These are phyloP conservation scores for Tulasnella sp. DNA, from an alignment of 768 basidiomycete species.

Conservation along the genomic window DNA sequence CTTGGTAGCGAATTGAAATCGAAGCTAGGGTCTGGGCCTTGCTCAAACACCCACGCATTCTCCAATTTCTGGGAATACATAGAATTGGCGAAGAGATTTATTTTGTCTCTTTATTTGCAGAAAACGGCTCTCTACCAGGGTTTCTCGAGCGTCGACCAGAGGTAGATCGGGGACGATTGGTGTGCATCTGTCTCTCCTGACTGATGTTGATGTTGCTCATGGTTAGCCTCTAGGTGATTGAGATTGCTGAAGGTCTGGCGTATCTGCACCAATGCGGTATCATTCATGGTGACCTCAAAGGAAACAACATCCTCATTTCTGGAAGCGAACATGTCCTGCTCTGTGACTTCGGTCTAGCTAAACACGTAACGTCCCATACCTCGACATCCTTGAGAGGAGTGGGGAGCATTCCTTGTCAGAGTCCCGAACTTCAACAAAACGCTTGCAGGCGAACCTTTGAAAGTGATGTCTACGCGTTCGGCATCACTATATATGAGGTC, in stretches of 20 bases:
- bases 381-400: neutral
- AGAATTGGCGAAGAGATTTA: neutral
- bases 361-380: neutral
- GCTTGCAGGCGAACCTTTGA: neutral
- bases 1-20: neutral
- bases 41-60: neutral
- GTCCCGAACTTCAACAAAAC: neutral
- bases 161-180: neutral
- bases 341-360: neutral
- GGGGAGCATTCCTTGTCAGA: neutral
- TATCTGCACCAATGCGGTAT: neutral
- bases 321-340: neutral
- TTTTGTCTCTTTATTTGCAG: neutral
- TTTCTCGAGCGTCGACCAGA: neutral
- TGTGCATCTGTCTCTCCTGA: neutral
- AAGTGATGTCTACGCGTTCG: neutral
- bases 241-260: neutral
- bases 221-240: neutral
- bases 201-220: neutral
- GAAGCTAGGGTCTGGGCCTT: neutral
- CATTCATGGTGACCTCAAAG: neutral
- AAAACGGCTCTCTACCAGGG: neutral
- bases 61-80: neutral
- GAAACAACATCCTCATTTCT: neutral
- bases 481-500: neutral